These are phyloP conservation scores for Termitomyces sp. DNA, from an alignment of 768 basidiomycete species.

Conservation along the genomic window DNA sequence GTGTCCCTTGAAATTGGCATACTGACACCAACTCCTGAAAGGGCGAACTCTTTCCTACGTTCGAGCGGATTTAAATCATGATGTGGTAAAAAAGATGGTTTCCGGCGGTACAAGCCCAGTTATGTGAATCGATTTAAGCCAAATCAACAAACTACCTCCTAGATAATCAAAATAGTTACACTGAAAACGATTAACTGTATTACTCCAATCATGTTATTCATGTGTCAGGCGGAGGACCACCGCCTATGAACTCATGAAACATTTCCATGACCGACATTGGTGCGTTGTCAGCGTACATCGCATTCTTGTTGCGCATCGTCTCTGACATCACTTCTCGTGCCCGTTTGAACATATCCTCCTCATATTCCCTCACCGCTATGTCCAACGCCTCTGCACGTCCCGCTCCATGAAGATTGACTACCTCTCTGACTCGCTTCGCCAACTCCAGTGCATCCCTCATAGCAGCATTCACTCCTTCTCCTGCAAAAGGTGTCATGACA, in stretches of 20 bases:
- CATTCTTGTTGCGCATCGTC: conserved; percentile 5
- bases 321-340: conserved; percentile 6
- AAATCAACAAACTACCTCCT: too few species aligned
- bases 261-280: conserved; percentile 1
- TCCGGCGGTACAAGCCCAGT: too few species aligned
- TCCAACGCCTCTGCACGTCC: conserved; percentile 5
- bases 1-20: not conserved
- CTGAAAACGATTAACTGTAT: too few species aligned
- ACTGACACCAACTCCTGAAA: not conserved
- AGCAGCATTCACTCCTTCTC: conserved; percentile 19
- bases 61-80: not conserved
- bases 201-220: too few species aligned
- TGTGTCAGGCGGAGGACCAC: not conserved
- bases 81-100: not conserved
- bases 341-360: conserved; percentile 10
- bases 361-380: conserved; percentile 6
- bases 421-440: conserved; percentile 2
- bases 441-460: conserved; percentile 19
- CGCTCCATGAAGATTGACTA: not conserved
- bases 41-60: not conserved
- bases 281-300: conserved; percentile 3
- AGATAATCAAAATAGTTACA: too few species aligned
- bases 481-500: conserved; percentile 20
- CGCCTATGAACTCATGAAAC: not conserved
- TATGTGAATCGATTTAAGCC: too few species aligned